Base-by-base conservation (phyloP, 805 yeast genomes). In the Metschnikowia aberdeeniae region DNA sequence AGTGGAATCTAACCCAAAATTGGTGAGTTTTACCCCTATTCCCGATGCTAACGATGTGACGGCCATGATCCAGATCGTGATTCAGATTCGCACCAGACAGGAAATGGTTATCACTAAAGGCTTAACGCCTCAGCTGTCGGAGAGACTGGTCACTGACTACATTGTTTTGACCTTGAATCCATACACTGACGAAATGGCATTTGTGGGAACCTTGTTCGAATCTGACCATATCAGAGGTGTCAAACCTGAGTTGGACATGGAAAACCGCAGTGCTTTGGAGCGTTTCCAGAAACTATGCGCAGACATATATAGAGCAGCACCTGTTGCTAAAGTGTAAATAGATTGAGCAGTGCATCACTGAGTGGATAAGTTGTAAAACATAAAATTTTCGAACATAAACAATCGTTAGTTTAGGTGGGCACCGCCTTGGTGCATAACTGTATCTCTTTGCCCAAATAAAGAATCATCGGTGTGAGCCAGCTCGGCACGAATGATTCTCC, bases 1-100 rank as follows among this genome's bases (percentile, higher is more conserved):
- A 54, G 81, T 89, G 56, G 84, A 80, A 54, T 67, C 72, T 28
- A 75, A 79, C 38, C 97, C 97, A 22, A 84, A 83, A 61, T 71
- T 89, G 28, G 73, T 86, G 38, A 74, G 82, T 3, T 78, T 90
- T 56, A 83, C 84, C 52, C 81, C 86, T 1, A 69, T 85, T 55
- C 81, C 86, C 60, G 76, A 71, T 56, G 50, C 60, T 6, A 58
- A 68, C 36, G 68, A 70, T 41, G 57, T 69, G 38, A 60, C 73
- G 17, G 58, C 69, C 7, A 64, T 61, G 54, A 61, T 68, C 14
- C 75, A 71, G 53, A 55, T 70, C 41, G 66, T 69, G n/a, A 56
- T 71, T 49, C 63, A 68, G 47, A 63, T 67, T 13, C 50, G 51
- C 3, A 66, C 75, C 12, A 67, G 59, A 42, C 76, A 71, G 50